Conservation (phyloP, 805 yeast genomes). For the Sungouiella thailandica region DNA sequence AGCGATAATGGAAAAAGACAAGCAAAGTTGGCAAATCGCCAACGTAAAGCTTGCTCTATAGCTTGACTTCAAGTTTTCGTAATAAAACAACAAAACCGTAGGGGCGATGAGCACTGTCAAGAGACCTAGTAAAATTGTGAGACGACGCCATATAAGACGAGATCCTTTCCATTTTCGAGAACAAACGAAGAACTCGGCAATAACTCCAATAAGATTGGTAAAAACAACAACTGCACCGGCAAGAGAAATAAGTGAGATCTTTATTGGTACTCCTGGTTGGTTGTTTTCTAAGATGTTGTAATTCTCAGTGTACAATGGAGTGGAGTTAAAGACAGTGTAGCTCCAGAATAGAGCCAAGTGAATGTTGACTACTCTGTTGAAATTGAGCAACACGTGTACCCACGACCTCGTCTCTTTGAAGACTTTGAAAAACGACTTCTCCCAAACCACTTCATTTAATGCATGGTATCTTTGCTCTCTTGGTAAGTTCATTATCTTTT, state of each 20-base stretch:
- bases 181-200: slow-evolving; percentile 57
- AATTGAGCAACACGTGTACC: slow-evolving; percentile 92
- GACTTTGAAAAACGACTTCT: slow-evolving; percentile 76
- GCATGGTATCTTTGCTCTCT: slow-evolving; percentile 51
- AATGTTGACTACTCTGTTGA: slow-evolving; percentile 68
- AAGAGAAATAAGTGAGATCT: slow-evolving; percentile 54
- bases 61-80: slow-evolving; percentile 28
- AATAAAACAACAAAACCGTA: slow-evolving; percentile 43
- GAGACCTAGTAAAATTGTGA: slow-evolving; percentile 37
- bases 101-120: slow-evolving; percentile 49
- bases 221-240: slow-evolving; percentile 60
- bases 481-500: slow-evolving; percentile 48
- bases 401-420: slow-evolving; percentile 95
- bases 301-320: slow-evolving; percentile 57
- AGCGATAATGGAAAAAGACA: slow-evolving; percentile 55
- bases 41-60: slow-evolving; percentile 36
- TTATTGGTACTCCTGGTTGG: slow-evolving; percentile 54
- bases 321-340: slow-evolving; percentile 63
- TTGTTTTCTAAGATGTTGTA: slow-evolving; percentile 52
- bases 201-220: slow-evolving; percentile 50
- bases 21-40: too few relatives aligned
- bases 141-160: slow-evolving; percentile 48
- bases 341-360: slow-evolving; percentile 76
- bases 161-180: slow-evolving; percentile 76
- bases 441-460: slow-evolving; percentile 60